phyloP scores from a whole-genome alignment of 2,329 filamentous ascomycete genomes.

The Mariannaea sp. region DNA sequence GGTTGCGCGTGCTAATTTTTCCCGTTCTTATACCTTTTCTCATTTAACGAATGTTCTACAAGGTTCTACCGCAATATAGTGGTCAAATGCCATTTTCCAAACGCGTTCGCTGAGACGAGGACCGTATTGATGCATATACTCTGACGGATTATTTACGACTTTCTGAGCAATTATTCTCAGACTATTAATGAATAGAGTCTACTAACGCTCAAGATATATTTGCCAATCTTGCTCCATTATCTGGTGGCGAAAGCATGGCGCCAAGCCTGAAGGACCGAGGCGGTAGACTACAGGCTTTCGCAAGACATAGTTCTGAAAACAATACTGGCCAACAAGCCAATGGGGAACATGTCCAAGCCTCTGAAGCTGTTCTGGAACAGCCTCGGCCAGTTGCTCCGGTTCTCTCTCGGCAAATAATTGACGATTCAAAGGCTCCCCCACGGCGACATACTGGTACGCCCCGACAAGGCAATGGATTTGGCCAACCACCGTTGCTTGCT shows the following conservation, averaged over 20 bases:
- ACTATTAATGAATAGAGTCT: slow-evolving; percentile 3
- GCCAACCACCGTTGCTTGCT: slow-evolving; percentile 32
- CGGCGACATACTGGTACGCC: slow-evolving; percentile 39
- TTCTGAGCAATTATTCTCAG: slow-evolving; percentile 11
- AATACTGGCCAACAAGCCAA: slow-evolving; percentile 30
- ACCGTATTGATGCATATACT: slow-evolving; percentile 22
- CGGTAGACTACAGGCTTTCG: slow-evolving; percentile 41
- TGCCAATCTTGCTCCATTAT: neutral
- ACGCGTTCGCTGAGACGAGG: slow-evolving; percentile 6
- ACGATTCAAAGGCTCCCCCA: slow-evolving; percentile 44
- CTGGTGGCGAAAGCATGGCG: slow-evolving; percentile 33
- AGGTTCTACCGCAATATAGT: slow-evolving; percentile 8
- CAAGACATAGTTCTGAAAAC: slow-evolving; percentile 34
- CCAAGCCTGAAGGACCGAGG: slow-evolving; percentile 40
- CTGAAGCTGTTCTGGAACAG: slow-evolving; percentile 28
- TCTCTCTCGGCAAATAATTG: slow-evolving; percentile 38
- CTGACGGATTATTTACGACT: slow-evolving; percentile 16
- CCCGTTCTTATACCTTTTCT: neutral
- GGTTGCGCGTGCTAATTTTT: neutral
- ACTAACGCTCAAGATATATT: neutral
- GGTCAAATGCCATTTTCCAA: slow-evolving; percentile 19
- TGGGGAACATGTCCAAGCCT: slow-evolving; percentile 26
- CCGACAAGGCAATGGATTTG: slow-evolving; percentile 33
- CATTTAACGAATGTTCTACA: neutral
- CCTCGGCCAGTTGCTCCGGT: slow-evolving; percentile 20